Evolutionary conservation across 805 yeast genomes (phyloP).

Genomic region (Metschnikowia arizonensis): DNA sequence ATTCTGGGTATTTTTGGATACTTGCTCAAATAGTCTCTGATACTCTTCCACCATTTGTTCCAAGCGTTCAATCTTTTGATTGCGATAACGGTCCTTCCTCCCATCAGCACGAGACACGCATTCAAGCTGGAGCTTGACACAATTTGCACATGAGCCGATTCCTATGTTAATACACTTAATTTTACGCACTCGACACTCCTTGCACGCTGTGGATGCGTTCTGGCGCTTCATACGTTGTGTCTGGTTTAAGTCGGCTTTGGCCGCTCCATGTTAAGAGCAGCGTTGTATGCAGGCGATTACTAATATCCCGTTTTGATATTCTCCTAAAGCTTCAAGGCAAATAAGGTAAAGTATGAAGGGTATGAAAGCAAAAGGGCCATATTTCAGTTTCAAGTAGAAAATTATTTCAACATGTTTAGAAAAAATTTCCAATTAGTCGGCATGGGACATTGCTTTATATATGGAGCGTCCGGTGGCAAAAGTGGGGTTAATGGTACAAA

Average conservation of each 20-base stretch:
- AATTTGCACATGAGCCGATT: conserved; percentile 6
- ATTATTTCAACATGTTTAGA: neutral
- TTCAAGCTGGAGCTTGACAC: conserved; percentile 7
- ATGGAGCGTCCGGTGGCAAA: neutral
- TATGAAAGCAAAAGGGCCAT: neutral
- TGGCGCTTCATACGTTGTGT: conserved; percentile 3
- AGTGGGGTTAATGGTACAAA: neutral
- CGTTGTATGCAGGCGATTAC: neutral
- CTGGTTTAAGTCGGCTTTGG: neutral
- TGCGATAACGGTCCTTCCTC: conserved; percentile 12
- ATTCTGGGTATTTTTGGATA: conserved; percentile 1
- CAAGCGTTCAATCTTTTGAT: conserved; percentile 5
- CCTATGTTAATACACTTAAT: conserved; percentile 6
- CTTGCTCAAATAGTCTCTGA: neutral
- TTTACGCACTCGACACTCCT: conserved; percentile 12
- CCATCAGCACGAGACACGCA: conserved; percentile 10
- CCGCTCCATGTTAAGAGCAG: conserved; percentile 1
- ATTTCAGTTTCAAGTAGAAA: no score
- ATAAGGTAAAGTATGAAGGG: no score
- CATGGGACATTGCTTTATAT: neutral
- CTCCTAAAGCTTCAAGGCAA: no score
- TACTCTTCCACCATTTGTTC: conserved; percentile 8
- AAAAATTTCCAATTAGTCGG: neutral
- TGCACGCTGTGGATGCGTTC: conserved; percentile 11
- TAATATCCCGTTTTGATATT: neutral